These are phyloP conservation scores for Monilinia laxa DNA, from an alignment of 2,329 filamentous ascomycete species.

Conservation along the genomic window DNA sequence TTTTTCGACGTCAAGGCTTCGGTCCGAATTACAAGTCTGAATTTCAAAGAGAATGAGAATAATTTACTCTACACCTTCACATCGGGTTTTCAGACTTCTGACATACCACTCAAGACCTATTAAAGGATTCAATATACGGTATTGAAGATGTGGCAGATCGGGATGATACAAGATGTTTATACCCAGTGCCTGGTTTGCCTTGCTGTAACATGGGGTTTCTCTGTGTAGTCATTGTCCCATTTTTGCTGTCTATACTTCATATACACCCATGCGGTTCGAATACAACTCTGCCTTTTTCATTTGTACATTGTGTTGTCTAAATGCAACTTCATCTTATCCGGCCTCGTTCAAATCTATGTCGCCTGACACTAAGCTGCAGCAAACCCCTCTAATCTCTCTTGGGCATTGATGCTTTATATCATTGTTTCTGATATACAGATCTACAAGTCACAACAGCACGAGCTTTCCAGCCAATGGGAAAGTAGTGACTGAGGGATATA, in stretches of 20 bases:
- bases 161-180: neutral
- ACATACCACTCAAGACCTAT: neutral
- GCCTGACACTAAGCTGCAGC: slow-evolving; percentile 8
- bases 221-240: neutral
- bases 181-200: neutral
- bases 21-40: slow-evolving; percentile 14
- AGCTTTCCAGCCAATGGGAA: neutral
- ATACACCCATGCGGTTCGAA: neutral
- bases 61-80: neutral
- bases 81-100: neutral
- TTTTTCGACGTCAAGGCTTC: neutral
- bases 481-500: neutral
- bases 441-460: neutral
- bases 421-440: neutral
- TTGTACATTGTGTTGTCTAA: neutral
- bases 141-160: neutral
- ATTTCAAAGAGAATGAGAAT: neutral
- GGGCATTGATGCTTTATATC: neutral
- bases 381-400: neutral
- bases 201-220: neutral
- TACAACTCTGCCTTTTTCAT: neutral
- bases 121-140: neutral
- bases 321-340: neutral
- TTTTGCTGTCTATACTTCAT: neutral
- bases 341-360: neutral